Evolutionary conservation across 2,329 filamentous ascomycete genomes (phyloP).

Genomic region (Grosmannia penicillata): DNA sequence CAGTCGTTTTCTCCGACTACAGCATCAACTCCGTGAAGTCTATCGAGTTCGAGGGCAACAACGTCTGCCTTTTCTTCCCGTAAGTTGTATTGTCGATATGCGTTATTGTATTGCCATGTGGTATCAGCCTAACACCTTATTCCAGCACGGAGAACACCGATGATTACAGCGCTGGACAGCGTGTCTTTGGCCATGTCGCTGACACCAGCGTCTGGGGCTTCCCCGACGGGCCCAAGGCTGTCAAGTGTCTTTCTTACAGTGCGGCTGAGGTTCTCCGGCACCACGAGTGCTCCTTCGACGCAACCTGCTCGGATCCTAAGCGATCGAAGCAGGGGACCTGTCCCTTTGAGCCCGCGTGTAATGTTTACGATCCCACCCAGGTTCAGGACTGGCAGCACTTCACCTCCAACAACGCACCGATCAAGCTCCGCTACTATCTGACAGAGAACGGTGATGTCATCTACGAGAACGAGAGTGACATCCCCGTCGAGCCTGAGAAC

Average conservation of each 20-base stretch:
- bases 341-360: constrained; percentile 3
- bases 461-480: background rate
- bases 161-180: constrained; percentile 1
- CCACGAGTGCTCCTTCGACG: constrained; percentile 2
- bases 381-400: constrained; percentile 1
- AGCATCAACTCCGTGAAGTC: background rate
- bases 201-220: constrained; percentile 4
- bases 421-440: background rate
- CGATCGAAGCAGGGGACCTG: constrained; percentile 6
- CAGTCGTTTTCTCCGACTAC: background rate
- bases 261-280: constrained; percentile 1
- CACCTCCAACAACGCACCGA: background rate
- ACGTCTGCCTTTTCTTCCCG: constrained; percentile 6
- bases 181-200: constrained; percentile 4
- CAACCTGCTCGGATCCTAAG: background rate
- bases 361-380: constrained; percentile 1
- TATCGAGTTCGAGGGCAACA: constrained; percentile 2
- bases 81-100: background rate
- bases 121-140: too few relatives aligned
- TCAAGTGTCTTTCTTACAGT: constrained; percentile 6
- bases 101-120: background rate
- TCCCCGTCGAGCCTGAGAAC: too few relatives aligned
- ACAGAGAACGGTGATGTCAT: background rate
- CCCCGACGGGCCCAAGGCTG: background rate
- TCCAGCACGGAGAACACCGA: background rate